Evolutionary conservation across 768 basidiomycete genomes (phyloP).

Genomic region (Boletus tomentosulus): DNA sequence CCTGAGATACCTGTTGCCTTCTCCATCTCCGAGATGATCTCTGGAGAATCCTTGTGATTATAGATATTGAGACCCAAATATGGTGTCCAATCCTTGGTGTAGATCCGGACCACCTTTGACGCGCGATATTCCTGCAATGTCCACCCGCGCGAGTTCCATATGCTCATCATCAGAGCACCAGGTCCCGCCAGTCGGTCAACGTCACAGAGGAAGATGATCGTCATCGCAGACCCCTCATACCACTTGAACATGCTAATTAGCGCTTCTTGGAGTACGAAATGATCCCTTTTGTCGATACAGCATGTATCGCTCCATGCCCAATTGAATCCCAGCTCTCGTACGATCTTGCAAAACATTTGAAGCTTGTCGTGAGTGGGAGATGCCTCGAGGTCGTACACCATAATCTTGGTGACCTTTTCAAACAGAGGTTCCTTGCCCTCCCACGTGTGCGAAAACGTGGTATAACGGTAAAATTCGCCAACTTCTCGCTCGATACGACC

Average conservation of each 20-base stretch:
- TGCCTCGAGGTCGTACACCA: too few species aligned
- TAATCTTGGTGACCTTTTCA: too few species aligned
- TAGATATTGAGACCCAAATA: not conserved
- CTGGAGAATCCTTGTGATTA: not conserved
- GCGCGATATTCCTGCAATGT: not conserved
- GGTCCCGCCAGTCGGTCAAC: not conserved
- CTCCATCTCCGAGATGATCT: not conserved
- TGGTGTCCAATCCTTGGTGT: not conserved
- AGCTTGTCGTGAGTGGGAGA: too few species aligned
- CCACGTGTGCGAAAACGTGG: not conserved
- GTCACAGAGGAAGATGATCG: not conserved
- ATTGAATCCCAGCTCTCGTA: not conserved
- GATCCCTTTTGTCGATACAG: not conserved
- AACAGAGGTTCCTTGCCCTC: not conserved
- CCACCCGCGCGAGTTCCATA: not conserved
- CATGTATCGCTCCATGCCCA: not conserved
- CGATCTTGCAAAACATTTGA: too few species aligned
- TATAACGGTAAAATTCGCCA: not conserved
- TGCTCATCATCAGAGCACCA: not conserved
- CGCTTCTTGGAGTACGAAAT: not conserved
- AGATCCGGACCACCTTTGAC: not conserved
- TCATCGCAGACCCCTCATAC: not conserved
- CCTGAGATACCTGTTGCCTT: not conserved
- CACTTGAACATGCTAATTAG: not conserved
- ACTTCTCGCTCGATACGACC: not conserved